Base-by-base conservation (phyloP, 1,284 basidiomycete genomes). In the Sporisorium exsertum region DNA sequence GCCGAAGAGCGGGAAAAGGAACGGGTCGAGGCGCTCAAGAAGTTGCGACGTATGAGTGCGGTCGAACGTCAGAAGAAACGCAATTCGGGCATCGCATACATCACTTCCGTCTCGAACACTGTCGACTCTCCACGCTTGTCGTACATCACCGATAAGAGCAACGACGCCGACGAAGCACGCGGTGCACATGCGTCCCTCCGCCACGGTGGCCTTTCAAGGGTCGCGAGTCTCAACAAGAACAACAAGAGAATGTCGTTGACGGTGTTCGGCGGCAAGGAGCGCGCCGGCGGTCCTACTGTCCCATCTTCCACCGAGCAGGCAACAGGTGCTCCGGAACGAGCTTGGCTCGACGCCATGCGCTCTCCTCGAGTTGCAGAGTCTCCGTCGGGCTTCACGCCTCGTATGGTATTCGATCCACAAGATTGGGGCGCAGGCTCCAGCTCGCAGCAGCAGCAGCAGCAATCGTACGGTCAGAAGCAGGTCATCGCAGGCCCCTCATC, bases 301-400 rank as follows among this genome's bases (percentile, higher is more conserved):
- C 32, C 57, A 20, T 52, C 55, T n/a, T 46, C 65, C 22, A 42
- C 42, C 18, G 59, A 53, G 10, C 29, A 5, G 18, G 37, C 43
- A 16, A 35, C 51, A 50, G 68, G 52, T 20, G 55, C 47, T 27
- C 35, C 62, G 2, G 67, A 70, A 22, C 66, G 64, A 3, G 66
- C 67, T 0, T 64, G 67, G 72, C 52, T 80, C 9, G 78, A 72
- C 49, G 60, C 62, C 5, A 57, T 78, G 63, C 69, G 70, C 7
- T 80, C 78, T 29, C 76, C 76, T 1, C 49, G 76, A 6, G 35
- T 76, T 7, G 74, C 61, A 27, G 60, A 72, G 12, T 78, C 76
- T 49, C 76, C 78, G 9, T 70, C 76, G 6, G 78, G 78, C 16
- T 74, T 66, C 55, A 79, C 77, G 22, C 77, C 77, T 5, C 49